Evolutionary conservation across 345 rosid genomes (phyloP).

Genomic region (Syzygium aromaticum): DNA sequence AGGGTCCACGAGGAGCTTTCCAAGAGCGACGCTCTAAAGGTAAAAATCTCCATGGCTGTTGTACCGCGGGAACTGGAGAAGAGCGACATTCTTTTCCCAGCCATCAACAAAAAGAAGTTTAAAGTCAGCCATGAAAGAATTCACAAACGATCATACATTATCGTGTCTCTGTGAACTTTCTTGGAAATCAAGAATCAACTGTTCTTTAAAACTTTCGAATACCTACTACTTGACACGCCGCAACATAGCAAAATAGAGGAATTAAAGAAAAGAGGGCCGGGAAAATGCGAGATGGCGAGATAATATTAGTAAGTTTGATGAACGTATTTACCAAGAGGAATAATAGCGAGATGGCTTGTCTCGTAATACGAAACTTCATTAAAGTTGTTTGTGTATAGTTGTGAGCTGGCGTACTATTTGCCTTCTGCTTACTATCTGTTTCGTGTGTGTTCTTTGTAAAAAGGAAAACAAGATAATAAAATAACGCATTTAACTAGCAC

Average conservation of each 20-base stretch:
- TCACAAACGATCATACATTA: accelerated
- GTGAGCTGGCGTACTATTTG: background rate
- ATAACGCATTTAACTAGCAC: background rate
- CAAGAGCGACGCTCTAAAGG: background rate
- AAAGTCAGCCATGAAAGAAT: background rate
- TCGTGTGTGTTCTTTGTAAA: background rate
- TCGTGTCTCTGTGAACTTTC: background rate
- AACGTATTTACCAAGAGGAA: no score
- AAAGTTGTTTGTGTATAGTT: background rate
- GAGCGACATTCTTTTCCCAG: no score
- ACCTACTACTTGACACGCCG: background rate
- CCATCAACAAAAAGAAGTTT: no score
- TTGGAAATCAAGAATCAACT: background rate
- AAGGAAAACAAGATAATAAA: background rate
- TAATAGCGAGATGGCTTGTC: background rate
- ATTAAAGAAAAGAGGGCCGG: background rate
- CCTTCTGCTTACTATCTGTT: no score
- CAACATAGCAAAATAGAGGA: background rate
- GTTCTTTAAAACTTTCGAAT: background rate
- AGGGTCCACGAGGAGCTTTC: background rate
- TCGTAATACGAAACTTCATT: background rate
- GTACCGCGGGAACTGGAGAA: no score
- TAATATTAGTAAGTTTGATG: background rate
- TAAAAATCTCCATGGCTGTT: background rate
- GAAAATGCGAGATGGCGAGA: background rate